Evolutionary conservation across 2,329 filamentous ascomycete genomes (phyloP).

Genomic region (Acephala macrosclerotiorum): DNA sequence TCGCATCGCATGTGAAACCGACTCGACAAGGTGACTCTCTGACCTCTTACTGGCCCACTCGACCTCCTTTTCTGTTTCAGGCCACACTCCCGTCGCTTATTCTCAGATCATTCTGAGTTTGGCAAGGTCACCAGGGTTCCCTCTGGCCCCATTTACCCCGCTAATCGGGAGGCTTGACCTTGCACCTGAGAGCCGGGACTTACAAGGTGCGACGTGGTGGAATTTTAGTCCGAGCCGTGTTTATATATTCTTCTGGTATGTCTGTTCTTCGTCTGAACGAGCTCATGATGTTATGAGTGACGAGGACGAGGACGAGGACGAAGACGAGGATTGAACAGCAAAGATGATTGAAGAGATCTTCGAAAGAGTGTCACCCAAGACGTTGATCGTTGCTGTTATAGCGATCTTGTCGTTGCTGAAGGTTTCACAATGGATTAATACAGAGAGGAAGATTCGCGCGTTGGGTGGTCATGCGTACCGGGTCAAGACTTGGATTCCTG

Average conservation of each 20-base stretch:
- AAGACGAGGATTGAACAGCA: no score
- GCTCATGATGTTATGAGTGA: background rate
- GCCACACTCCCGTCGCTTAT: background rate
- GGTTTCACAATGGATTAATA: constrained; percentile 47
- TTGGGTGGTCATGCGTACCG: constrained; percentile 53
- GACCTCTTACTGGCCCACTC: no score
- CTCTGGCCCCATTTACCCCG: background rate
- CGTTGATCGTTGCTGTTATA: constrained; percentile 24
- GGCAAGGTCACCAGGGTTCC: no score
- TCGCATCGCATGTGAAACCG: constrained; percentile 2
- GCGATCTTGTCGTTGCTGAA: constrained; percentile 39
- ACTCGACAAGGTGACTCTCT: background rate
- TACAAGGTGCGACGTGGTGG: constrained; percentile 31
- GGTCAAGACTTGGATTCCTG: constrained; percentile 51
- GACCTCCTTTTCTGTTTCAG: background rate
- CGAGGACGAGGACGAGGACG: background rate
- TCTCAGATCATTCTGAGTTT: background rate
- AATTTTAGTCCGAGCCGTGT: constrained; percentile 29
- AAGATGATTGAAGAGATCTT: constrained; percentile 45
- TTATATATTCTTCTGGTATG: background rate
- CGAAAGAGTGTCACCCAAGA: constrained; percentile 51
- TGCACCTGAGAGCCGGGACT: constrained; percentile 11
- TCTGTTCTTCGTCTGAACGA: background rate
- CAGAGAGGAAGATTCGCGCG: constrained; percentile 53
- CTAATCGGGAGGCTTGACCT: background rate